phyloP scores from a whole-genome alignment of 2,329 filamentous ascomycete species.

The Fusarium sp. region DNA sequence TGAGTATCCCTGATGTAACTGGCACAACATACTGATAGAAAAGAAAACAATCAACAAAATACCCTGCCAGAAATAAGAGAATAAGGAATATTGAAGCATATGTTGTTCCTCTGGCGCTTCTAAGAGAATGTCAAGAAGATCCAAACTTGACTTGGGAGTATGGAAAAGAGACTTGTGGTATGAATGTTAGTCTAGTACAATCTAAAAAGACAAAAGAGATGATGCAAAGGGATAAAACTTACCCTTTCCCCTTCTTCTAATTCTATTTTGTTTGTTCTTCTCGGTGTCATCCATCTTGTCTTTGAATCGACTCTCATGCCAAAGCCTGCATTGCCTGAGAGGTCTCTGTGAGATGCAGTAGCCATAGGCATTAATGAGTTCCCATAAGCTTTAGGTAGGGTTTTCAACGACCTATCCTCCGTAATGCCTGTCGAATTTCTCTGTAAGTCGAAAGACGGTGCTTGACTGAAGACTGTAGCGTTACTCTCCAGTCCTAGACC shows the following conservation, averaged over 20 bases:
- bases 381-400: not conserved
- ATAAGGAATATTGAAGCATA: not conserved
- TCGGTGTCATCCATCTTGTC: conserved; percentile 3
- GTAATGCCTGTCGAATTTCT: not conserved
- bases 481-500: not conserved
- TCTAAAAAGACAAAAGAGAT: not conserved
- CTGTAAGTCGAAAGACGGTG: not conserved
- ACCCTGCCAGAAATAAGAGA: not conserved
- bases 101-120: not conserved
- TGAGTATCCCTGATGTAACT: not conserved
- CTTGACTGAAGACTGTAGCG: not conserved
- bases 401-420: not conserved
- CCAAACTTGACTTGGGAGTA: not conserved
- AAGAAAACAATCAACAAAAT: conserved; percentile 3
- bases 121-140: conserved; percentile 5
- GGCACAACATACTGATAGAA: conserved; percentile 12
- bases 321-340: conserved; percentile 9
- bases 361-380: not conserved
- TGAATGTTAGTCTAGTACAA: not conserved
- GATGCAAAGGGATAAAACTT: not conserved
- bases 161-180: not conserved
- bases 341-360: conserved; percentile 14
- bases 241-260: conserved; percentile 13
- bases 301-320: conserved; percentile 11
- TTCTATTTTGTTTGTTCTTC: conserved; percentile 2